A percentile compares a stretch with the other conserved stretches of the same genome.
These are phyloP conservation scores for Capronia epimyces DNA, from an alignment of 2,329 filamentous ascomycete species.

Conservation along the genomic window DNA sequence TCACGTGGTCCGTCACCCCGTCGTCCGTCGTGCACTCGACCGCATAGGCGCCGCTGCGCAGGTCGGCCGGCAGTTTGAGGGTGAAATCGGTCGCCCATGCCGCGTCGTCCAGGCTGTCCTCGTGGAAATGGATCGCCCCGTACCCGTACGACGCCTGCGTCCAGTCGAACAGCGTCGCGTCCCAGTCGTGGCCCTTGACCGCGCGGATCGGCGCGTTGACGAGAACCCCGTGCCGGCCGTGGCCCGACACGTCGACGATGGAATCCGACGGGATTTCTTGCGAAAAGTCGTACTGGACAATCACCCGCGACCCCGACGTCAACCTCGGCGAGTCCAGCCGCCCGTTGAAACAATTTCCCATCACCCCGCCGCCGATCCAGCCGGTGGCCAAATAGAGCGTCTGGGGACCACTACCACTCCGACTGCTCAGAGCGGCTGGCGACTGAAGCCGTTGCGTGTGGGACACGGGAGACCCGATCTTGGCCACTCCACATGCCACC, in stretches of 20 bases:
- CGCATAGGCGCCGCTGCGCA: slow-evolving; percentile 32
- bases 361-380: not conserved
- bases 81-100: slow-evolving; percentile 35
- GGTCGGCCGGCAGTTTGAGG: slow-evolving; percentile 27
- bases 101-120: slow-evolving; percentile 38
- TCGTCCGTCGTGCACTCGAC: slow-evolving; percentile 27
- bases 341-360: slow-evolving; percentile 9
- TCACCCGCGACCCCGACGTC: not conserved
- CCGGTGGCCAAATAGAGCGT: not conserved
- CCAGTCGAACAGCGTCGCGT: slow-evolving; percentile 34
- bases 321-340: not conserved
- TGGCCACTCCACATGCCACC: too few relatives aligned
- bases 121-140: slow-evolving; percentile 39
- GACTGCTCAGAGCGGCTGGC: not conserved
- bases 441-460: not conserved
- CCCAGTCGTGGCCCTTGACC: slow-evolving; percentile 35
- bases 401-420: too few relatives aligned
- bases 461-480: too few relatives aligned
- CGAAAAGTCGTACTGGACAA: slow-evolving; percentile 21
- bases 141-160: slow-evolving; percentile 35
- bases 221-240: slow-evolving; percentile 30
- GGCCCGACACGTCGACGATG: slow-evolving; percentile 31
- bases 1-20: slow-evolving; percentile 31
- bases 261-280: slow-evolving; percentile 22
- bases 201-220: slow-evolving; percentile 36